phyloP scores from a whole-genome alignment of 805 yeast genomes.

The Wickerhamiella spandovensis region DNA sequence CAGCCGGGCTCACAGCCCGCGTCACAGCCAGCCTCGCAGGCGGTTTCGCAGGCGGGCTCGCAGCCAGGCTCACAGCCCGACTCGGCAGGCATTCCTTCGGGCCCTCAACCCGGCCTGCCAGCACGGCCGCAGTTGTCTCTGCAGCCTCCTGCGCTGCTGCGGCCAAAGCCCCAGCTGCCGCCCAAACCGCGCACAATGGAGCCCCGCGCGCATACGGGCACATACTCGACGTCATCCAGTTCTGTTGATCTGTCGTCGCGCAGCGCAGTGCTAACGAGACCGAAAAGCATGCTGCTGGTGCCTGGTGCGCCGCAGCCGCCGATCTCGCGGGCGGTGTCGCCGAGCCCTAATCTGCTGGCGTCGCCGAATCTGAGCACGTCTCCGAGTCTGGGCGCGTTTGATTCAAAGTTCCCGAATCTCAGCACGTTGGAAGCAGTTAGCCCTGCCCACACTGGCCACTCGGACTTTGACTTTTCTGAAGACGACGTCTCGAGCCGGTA shows the following conservation, averaged over 20 bases:
- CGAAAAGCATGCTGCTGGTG: neutral
- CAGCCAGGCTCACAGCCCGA: no score
- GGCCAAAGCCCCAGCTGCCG: slow-evolving; percentile 1
- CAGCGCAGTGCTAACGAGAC: neutral
- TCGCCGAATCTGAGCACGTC: neutral
- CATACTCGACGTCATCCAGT: neutral
- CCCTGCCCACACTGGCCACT: neutral
- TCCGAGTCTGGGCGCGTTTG: neutral
- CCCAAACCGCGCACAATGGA: neutral
- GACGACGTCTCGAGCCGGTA: slow-evolving; percentile 18
- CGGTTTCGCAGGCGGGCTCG: neutral
- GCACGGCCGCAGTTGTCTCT: no score
- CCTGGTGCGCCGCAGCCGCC: neutral
- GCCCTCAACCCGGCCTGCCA: no score
- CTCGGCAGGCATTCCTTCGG: no score
- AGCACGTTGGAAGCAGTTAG: neutral
- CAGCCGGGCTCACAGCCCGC: no score
- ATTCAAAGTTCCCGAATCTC: neutral
- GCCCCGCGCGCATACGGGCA: neutral
- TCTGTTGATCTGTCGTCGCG: neutral
- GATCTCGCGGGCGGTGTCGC: neutral
- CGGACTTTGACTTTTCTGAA: slow-evolving; percentile 6
- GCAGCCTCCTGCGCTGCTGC: slow-evolving; percentile 9
- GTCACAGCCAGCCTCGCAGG: neutral
- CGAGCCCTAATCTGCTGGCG: neutral